Evolutionary conservation across 495 filamentous ascomycete genomes (phyloP).

Genomic region (Filosporella fistucella): DNA sequence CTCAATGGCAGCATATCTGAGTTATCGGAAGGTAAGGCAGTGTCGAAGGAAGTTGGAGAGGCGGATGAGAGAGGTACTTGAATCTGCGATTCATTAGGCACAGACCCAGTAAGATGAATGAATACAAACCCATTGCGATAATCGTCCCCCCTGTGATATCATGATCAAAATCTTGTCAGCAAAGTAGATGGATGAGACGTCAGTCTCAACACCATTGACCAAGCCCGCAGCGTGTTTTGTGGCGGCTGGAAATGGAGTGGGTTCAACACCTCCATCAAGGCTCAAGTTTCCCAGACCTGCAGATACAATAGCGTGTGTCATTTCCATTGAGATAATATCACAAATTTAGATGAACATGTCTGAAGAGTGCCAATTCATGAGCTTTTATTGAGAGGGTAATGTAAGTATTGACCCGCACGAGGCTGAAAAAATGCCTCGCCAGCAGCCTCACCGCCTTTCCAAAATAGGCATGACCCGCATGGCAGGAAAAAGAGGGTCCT

Average conservation of each 20-base stretch:
- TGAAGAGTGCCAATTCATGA: no score
- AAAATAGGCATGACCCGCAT: no score
- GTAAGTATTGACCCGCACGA: no score
- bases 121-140: constrained; percentile 82
- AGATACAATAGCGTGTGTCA: constrained; percentile 8
- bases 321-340: no score
- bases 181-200: constrained; percentile 67
- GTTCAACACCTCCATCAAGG: constrained; percentile 7
- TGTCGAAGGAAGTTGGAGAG: constrained; percentile 53
- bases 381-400: no score
- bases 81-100: constrained; percentile 47
- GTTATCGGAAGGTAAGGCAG: constrained; percentile 46
- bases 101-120: not conserved
- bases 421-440: no score
- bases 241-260: constrained; percentile 60
- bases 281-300: constrained; percentile 3
- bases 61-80: constrained; percentile 78
- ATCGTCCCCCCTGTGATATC: constrained; percentile 76
- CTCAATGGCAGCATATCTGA: constrained; percentile 65
- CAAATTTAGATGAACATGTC: no score
- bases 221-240: constrained; percentile 61
- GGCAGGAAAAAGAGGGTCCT: no score
- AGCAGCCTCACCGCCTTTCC: no score
- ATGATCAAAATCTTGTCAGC: constrained; percentile 91
- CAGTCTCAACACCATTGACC: constrained; percentile 65